Percentiles rank a stretch among this genome's conserved stretches.
Conservation (phyloP, 768 basidiomycete species). For the Scleroderma bovista region DNA sequence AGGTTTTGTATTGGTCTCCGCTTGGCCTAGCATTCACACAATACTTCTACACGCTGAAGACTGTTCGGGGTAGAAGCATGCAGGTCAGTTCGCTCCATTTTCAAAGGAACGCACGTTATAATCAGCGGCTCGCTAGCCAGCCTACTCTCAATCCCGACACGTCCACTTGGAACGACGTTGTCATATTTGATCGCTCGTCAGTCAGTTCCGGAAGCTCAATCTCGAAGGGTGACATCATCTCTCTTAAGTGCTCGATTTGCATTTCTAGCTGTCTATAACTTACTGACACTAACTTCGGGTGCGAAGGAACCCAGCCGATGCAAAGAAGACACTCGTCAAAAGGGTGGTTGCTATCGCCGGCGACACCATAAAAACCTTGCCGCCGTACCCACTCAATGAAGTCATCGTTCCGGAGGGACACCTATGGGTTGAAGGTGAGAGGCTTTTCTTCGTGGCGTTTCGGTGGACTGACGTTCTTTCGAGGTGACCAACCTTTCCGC, state of each 20-base stretch:
- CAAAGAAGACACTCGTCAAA: conserved; percentile 53
- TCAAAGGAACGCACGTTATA: neutral
- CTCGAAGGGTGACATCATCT: conserved; percentile 60
- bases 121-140: conserved; percentile 38
- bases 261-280: neutral
- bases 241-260: conserved; percentile 40
- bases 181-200: conserved; percentile 52
- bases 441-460: conserved; percentile 14
- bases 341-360: conserved; percentile 60
- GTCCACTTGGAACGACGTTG: conserved; percentile 56
- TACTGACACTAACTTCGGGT: neutral
- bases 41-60: conserved; percentile 48
- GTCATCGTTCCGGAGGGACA: conserved; percentile 57
- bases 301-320: conserved; percentile 54
- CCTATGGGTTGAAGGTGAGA: conserved; percentile 69
- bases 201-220: conserved; percentile 33
- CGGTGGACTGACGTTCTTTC: neutral
- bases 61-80: conserved; percentile 64
- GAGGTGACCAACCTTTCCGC: conserved; percentile 63
- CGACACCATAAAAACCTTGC: conserved; percentile 60
- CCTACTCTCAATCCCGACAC: conserved; percentile 71
- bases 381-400: conserved; percentile 55
- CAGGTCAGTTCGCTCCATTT: conserved; percentile 42
- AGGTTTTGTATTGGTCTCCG: conserved; percentile 55
- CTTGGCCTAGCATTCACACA: conserved; percentile 42